Conservation (phyloP, 78 protist species). For the Polysphondylium violaceum region DNA sequence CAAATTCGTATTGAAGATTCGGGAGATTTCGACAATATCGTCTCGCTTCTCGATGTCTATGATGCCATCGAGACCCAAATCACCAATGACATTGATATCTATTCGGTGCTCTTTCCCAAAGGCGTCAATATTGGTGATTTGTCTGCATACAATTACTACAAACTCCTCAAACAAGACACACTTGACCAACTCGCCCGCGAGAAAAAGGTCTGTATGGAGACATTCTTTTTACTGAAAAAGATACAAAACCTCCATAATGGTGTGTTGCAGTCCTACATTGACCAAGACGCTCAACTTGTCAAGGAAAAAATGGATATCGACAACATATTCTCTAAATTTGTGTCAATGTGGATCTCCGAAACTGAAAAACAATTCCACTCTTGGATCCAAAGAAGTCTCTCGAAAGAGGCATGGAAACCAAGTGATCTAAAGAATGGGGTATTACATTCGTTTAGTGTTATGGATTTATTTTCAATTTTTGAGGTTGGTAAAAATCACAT, state of each 20-base stretch:
- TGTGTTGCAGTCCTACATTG: background rate
- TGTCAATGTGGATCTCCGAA: constrained; percentile 32
- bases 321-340: background rate
- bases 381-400: constrained; percentile 22
- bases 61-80: constrained; percentile 50
- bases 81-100: constrained; percentile 28
- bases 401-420: constrained; percentile 39
- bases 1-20: constrained; percentile 20
- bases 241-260: constrained; percentile 37
- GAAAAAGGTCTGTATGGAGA: constrained; percentile 27
- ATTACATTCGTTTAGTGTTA: constrained; percentile 31
- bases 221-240: constrained; percentile 29
- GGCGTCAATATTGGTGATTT: background rate
- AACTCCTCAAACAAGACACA: constrained; percentile 25
- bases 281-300: background rate
- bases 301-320: constrained; percentile 30
- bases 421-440: constrained; percentile 29
- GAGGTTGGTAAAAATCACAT: constrained; percentile 73
- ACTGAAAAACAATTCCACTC: constrained; percentile 5
- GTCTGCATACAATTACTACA: constrained; percentile 12
- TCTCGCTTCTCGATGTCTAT: constrained; percentile 26
- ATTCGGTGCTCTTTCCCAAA: constrained; percentile 16
- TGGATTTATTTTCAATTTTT: constrained; percentile 53
- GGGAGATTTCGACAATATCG: constrained; percentile 44
- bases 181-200: background rate